Conservation (phyloP, 2,329 filamentous ascomycete genomes). For the Aspergillus flavus region DNA sequence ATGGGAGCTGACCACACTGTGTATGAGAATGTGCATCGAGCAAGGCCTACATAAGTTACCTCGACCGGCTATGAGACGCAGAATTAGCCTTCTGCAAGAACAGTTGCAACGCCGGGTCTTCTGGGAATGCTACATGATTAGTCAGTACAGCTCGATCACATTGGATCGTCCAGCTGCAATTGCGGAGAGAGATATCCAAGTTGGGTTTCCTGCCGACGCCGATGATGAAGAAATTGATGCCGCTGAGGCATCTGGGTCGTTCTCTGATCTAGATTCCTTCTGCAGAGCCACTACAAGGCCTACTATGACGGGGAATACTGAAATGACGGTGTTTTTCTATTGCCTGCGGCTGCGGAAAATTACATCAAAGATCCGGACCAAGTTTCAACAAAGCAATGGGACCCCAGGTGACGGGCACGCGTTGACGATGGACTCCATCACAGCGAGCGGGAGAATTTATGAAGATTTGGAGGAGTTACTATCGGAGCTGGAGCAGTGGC, state of each 20-base stretch:
- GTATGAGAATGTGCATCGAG: neutral
- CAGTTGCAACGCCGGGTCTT: conserved; percentile 46
- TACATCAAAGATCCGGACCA: neutral
- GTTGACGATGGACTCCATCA: neutral
- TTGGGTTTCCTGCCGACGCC: neutral
- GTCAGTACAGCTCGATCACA: conserved; percentile 48
- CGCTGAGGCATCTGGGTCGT: neutral
- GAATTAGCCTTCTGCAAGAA: conserved; percentile 30
- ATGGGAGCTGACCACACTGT: neutral
- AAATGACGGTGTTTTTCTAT: neutral
- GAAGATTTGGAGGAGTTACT: neutral
- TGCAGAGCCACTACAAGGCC: neutral
- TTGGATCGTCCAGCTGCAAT: conserved; percentile 46
- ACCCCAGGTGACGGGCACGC: neutral
- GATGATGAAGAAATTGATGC: neutral
- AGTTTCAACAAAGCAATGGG: neutral
- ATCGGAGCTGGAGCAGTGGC: neutral
- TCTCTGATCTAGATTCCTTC: neutral
- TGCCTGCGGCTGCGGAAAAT: neutral
- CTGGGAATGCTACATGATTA: conserved; percentile 51
- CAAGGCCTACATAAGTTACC: neutral
- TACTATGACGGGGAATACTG: neutral
- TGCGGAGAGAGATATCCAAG: neutral
- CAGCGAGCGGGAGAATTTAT: neutral
- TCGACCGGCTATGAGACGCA: neutral